Evolutionary conservation across 352 stramenopile genomes (phyloP).

Genomic region (Phytopythium helicoides): DNA sequence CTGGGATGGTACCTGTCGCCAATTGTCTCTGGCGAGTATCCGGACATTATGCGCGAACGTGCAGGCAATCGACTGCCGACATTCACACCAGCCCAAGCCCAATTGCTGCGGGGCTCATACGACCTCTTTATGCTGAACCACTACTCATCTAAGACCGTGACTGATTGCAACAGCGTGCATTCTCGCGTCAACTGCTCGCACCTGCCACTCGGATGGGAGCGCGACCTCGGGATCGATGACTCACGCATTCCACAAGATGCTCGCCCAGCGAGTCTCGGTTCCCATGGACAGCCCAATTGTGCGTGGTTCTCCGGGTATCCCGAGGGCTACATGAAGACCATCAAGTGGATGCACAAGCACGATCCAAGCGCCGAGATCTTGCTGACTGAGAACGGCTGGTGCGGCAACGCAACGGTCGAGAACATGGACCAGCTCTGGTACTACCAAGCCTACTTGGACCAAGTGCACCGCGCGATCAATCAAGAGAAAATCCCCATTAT

Average conservation of each 20-base stretch:
- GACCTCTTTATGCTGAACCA: slow-evolving; percentile 97
- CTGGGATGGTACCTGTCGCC: slow-evolving; percentile 93
- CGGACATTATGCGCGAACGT: slow-evolving; percentile 82
- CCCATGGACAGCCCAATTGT: slow-evolving; percentile 19
- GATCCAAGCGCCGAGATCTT: slow-evolving; percentile 29
- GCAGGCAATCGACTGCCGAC: slow-evolving; percentile 76
- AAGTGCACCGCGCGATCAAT: slow-evolving; percentile 8
- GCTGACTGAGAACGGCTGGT: slow-evolving; percentile 64
- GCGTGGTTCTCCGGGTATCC: slow-evolving; percentile 35
- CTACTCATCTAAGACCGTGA: slow-evolving; percentile 77
- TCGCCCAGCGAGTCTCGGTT: slow-evolving; percentile 25
- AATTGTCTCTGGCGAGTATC: slow-evolving; percentile 91
- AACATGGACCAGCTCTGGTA: slow-evolving; percentile 40
- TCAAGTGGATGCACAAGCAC: slow-evolving; percentile 35
- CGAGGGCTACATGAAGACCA: slow-evolving; percentile 30
- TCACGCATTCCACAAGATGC: slow-evolving; percentile 47
- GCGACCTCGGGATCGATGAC: slow-evolving; percentile 35
- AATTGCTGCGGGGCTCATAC: slow-evolving; percentile 73
- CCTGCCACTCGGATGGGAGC: slow-evolving; percentile 30
- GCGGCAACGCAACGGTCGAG: slow-evolving; percentile 41
- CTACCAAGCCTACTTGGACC: slow-evolving; percentile 34
- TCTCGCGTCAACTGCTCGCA: slow-evolving; percentile 21
- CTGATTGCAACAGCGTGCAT: slow-evolving; percentile 38
- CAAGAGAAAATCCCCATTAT: slow-evolving; percentile 14
- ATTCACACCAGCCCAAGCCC: slow-evolving; percentile 83